Conservation (phyloP, 108 stramenopile species). For the Cyclotella choctawhatcheeana region DNA sequence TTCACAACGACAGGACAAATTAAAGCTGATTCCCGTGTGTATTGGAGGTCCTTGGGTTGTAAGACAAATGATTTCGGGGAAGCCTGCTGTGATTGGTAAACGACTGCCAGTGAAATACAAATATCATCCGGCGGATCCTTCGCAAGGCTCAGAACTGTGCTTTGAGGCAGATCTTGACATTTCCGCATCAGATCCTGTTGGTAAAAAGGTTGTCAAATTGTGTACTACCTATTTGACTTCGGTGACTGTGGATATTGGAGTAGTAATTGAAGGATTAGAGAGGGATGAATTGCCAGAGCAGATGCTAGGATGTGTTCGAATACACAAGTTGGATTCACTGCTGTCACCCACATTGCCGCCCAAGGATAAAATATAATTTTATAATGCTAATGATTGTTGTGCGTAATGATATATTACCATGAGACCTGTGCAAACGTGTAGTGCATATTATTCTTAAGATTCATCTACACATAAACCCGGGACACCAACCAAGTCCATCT, state of each 20-base stretch:
- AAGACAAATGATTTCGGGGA: conserved; percentile 47
- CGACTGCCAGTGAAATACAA: conserved; percentile 52
- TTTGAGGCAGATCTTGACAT: conserved; percentile 86
- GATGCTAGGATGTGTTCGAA: conserved; percentile 71
- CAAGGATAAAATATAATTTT: too few relatives aligned
- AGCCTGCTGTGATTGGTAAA: conserved; percentile 60
- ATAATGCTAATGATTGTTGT: too few relatives aligned
- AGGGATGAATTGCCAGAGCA: conserved; percentile 83
- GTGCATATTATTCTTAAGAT: too few relatives aligned
- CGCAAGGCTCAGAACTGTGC: conserved; percentile 56
- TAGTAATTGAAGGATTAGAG: conserved; percentile 77
- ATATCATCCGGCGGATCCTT: conserved; percentile 50
- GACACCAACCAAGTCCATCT: conserved; percentile 43
- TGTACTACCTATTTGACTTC: conserved; percentile 66
- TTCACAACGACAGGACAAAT: conserved; percentile 23
- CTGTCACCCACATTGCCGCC: conserved; percentile 54
- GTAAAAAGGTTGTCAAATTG: conserved; percentile 68
- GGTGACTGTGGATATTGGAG: conserved; percentile 81
- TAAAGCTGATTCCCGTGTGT: conserved; percentile 54
- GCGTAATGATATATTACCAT: too few relatives aligned
- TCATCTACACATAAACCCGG: conserved; percentile 23
- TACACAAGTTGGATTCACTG: conserved; percentile 82
- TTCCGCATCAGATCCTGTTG: conserved; percentile 71
- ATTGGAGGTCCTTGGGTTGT: conserved; percentile 52
- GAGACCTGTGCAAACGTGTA: too few relatives aligned